Evolutionary conservation across 1,284 basidiomycete genomes (phyloP).

Genomic region (Pseudozyma thailandica): DNA sequence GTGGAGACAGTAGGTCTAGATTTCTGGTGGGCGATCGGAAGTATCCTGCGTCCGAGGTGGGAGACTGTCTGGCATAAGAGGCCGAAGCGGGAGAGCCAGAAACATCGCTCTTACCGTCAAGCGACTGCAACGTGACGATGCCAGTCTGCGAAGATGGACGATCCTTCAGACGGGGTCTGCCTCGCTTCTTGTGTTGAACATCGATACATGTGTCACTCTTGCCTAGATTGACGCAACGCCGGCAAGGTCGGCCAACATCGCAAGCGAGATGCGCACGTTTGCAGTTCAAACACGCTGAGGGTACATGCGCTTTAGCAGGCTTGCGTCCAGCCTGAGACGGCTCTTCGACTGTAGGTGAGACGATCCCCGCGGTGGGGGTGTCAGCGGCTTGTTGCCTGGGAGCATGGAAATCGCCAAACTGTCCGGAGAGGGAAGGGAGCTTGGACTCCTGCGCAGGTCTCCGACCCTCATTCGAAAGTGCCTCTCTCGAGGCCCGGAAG

Average conservation of each 20-base stretch:
- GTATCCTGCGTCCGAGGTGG: constrained; percentile 35
- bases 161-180: constrained; percentile 54
- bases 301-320: constrained; percentile 52
- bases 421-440: constrained; percentile 24
- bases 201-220: constrained; percentile 62
- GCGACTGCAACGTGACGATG: constrained; percentile 18
- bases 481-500: constrained; percentile 18
- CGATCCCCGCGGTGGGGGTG: constrained; percentile 4
- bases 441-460: constrained; percentile 15
- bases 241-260: constrained; percentile 55
- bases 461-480: constrained; percentile 5
- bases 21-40: constrained; percentile 35
- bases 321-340: constrained; percentile 34
- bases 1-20: constrained; percentile 33
- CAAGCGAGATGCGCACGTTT: constrained; percentile 60
- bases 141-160: constrained; percentile 40
- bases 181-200: constrained; percentile 62
- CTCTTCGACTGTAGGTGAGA: constrained; percentile 23
- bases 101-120: constrained; percentile 31
- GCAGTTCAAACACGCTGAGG: constrained; percentile 59
- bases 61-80: constrained; percentile 32
- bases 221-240: constrained; percentile 56
- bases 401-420: constrained; percentile 12
- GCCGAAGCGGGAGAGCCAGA: constrained; percentile 40
- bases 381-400: constrained; percentile 7